phyloP scores from a whole-genome alignment of 164 flowering plant species.

The Nelumbo lutea region DNA sequence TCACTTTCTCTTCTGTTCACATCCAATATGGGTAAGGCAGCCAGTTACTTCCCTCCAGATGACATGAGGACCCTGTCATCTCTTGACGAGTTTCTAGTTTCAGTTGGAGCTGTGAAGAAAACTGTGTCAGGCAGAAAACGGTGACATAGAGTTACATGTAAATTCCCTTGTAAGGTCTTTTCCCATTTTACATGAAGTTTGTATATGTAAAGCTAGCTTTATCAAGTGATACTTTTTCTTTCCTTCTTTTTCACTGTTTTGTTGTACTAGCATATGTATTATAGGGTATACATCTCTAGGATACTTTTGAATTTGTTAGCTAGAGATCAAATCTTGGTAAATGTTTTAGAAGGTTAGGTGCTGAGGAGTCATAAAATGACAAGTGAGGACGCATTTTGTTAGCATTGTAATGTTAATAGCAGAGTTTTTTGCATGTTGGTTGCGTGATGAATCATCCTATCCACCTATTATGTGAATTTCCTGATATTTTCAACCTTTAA shows the following conservation, averaged over 20 bases:
- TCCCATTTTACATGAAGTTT: background rate
- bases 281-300: no score
- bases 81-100: conserved; percentile 84
- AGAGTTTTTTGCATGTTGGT: no score
- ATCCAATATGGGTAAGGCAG: conserved; percentile 83
- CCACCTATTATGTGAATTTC: background rate
- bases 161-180: background rate
- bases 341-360: no score
- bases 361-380: no score
- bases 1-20: conserved; percentile 70
- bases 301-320: no score
- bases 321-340: no score
- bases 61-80: conserved; percentile 97
- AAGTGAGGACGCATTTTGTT: no score
- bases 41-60: conserved; percentile 95
- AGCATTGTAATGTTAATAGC: no score
- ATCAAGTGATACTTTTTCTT: background rate
- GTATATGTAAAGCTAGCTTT: background rate
- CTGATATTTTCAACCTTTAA: background rate
- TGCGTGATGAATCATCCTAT: no score
- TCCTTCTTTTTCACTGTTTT: background rate
- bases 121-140: conserved; percentile 78
- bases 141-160: conserved; percentile 9
- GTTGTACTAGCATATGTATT: no score
- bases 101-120: conserved; percentile 89